phyloP scores from a whole-genome alignment of 495 filamentous ascomycete species.

The Melanomma pulvis-pyrius region DNA sequence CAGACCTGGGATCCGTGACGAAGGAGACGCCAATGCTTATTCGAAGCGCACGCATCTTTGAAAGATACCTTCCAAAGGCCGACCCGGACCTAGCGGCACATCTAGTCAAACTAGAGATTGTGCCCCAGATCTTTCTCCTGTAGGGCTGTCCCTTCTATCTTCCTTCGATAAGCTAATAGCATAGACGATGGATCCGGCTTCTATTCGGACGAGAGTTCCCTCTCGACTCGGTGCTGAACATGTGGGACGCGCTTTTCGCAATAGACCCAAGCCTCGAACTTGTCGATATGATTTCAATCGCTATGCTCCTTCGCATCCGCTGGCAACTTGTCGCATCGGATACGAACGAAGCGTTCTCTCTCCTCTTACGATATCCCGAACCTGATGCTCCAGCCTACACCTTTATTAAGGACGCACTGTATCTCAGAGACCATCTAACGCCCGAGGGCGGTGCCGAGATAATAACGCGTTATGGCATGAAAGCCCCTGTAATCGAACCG shows the following conservation, averaged over 20 bases:
- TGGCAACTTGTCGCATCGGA: slow-evolving; percentile 87
- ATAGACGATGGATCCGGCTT: slow-evolving; percentile 89
- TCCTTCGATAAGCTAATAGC: not conserved
- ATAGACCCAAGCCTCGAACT: slow-evolving; percentile 81
- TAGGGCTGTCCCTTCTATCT: slow-evolving; percentile 48
- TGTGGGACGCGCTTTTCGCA: slow-evolving; percentile 93
- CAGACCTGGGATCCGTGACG: slow-evolving; percentile 37
- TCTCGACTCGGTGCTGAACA: slow-evolving; percentile 75
- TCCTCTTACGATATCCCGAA: slow-evolving; percentile 79
- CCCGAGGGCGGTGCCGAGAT: slow-evolving; percentile 70
- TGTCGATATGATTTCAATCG: slow-evolving; percentile 84
- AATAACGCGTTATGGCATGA: slow-evolving; percentile 77
- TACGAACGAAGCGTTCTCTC: slow-evolving; percentile 78
- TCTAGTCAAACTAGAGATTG: slow-evolving; percentile 78
- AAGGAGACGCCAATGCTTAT: slow-evolving; percentile 79
- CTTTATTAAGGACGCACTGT: slow-evolving; percentile 87
- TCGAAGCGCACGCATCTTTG: slow-evolving; percentile 82
- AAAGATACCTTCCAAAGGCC: slow-evolving; percentile 71
- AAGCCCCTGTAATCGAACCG: slow-evolving; percentile 42
- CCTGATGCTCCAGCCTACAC: slow-evolving; percentile 68
- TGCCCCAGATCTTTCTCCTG: slow-evolving; percentile 98
- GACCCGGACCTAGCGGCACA: slow-evolving; percentile 84
- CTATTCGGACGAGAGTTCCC: slow-evolving; percentile 92
- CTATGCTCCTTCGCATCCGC: slow-evolving; percentile 90
- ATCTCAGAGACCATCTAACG: slow-evolving; percentile 75